phyloP scores from a whole-genome alignment of 768 basidiomycete genomes.

The button mushroom (Agaricus bisporus) region DNA sequence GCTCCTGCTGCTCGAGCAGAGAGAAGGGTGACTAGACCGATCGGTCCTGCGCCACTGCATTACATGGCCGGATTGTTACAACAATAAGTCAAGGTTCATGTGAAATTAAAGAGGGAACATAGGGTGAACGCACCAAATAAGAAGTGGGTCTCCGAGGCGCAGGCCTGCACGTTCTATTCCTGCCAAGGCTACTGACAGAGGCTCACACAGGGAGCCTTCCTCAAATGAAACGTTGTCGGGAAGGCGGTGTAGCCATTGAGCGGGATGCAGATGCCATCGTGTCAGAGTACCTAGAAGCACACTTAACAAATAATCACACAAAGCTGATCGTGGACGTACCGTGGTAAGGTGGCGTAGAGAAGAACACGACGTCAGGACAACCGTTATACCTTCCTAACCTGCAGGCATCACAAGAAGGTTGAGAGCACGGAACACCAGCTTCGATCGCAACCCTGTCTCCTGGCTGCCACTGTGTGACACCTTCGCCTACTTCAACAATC shows the following conservation, averaged over 20 bases:
- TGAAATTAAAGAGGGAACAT: not conserved
- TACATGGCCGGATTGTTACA: too few species aligned
- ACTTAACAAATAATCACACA: not conserved
- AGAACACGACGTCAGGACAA: slow-evolving; percentile 56
- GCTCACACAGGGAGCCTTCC: slow-evolving; percentile 64
- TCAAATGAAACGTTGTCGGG: slow-evolving; percentile 59
- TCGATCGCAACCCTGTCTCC: slow-evolving; percentile 68
- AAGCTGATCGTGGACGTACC: slow-evolving; percentile 25
- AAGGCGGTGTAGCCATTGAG: slow-evolving; percentile 61
- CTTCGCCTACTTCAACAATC: slow-evolving; percentile 57
- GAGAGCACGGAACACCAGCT: slow-evolving; percentile 62
- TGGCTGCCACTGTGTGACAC: slow-evolving; percentile 60
- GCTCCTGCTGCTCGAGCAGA: slow-evolving; percentile 65
- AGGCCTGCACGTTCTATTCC: slow-evolving; percentile 62
- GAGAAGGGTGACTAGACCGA: slow-evolving; percentile 55
- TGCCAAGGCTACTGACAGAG: slow-evolving; percentile 60
- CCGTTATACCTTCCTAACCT: slow-evolving; percentile 62
- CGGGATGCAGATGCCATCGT: slow-evolving; percentile 62
- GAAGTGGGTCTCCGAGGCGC: slow-evolving; percentile 55
- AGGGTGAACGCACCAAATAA: slow-evolving; percentile 43
- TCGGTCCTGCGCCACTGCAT: slow-evolving; percentile 59
- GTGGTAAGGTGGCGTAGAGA: slow-evolving; percentile 66
- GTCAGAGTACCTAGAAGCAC: slow-evolving; percentile 46
- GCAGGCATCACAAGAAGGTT: slow-evolving; percentile 54
- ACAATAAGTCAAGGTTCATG: not conserved